phyloP scores from a whole-genome alignment of 1,284 basidiomycete genomes.

The Trichosporon asahii region DNA sequence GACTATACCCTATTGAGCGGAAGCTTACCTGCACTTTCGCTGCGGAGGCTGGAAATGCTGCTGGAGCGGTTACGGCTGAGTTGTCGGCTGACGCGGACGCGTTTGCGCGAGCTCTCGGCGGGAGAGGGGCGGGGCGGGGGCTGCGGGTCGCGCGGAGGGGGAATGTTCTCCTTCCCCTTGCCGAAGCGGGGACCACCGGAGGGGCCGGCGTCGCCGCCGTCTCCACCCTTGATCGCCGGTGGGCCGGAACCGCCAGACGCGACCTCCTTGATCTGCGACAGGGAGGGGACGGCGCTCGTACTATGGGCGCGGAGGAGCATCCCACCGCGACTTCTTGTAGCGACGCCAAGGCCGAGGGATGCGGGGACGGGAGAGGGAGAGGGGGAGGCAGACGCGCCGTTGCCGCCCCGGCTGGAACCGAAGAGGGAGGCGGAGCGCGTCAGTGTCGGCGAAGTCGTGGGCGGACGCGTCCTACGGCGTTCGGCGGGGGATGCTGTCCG shows the following conservation, averaged over 20 bases:
- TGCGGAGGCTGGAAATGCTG: conserved; percentile 42
- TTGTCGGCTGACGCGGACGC: conserved; percentile 30
- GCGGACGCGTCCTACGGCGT: background rate
- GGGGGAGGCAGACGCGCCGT: conserved; percentile 3
- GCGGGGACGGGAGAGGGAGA: conserved; percentile 2
- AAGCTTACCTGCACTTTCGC: conserved; percentile 37
- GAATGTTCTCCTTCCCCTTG: conserved; percentile 49
- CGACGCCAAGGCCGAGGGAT: background rate
- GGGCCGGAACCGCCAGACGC: conserved; percentile 16
- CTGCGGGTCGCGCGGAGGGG: conserved; percentile 36
- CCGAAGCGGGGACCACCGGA: conserved; percentile 29
- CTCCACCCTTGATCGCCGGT: conserved; percentile 21
- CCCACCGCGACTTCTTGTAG: background rate
- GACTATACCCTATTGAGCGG: conserved; percentile 6
- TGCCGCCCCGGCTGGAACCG: conserved; percentile 29
- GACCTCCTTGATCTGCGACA: conserved; percentile 23
- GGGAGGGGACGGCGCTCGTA: conserved; percentile 33
- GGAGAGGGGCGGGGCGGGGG: conserved; percentile 16
- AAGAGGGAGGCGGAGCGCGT: conserved; percentile 32
- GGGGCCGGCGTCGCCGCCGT: conserved; percentile 24
- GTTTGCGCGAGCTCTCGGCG: conserved; percentile 29
- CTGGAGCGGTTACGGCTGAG: conserved; percentile 33
- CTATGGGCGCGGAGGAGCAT: conserved; percentile 26
- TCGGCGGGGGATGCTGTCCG: conserved; percentile 24
- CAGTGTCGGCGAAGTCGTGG: background rate